Conservation (phyloP, 306 rosid species). For the Adenanthera pavonina region DNA sequence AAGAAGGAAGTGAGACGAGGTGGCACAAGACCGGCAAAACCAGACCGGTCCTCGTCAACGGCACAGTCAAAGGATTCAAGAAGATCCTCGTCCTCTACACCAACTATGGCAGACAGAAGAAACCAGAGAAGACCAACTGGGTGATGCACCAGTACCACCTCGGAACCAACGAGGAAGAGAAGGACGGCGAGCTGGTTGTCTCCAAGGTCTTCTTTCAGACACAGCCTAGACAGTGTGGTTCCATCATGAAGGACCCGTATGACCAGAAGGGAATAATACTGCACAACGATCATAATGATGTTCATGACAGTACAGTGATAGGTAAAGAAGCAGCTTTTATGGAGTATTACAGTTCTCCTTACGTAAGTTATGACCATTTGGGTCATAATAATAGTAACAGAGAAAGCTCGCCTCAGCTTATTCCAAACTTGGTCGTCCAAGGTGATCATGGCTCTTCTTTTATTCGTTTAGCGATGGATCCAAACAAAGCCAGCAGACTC, state of each 20-base stretch:
- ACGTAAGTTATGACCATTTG: constrained; percentile 54
- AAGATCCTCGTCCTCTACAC: constrained; percentile 91
- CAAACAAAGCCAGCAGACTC: neutral
- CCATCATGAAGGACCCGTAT: constrained; percentile 55
- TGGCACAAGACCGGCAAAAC: constrained; percentile 99
- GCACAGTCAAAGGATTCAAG: constrained; percentile 73
- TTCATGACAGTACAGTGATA: constrained; percentile 25
- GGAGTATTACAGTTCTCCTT: constrained; percentile 54
- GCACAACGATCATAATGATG: neutral
- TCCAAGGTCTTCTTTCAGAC: constrained; percentile 91
- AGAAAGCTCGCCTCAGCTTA: constrained; percentile 63
- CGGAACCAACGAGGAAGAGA: constrained; percentile 81
- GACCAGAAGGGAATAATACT: constrained; percentile 22
- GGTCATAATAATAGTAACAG: constrained; percentile 37
- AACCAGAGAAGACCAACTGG: constrained; percentile 90
- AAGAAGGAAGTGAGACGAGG: constrained; percentile 83
- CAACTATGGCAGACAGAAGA: constrained; percentile 76
- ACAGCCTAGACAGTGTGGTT: constrained; percentile 77
- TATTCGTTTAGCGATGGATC: constrained; percentile 47
- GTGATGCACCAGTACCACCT: constrained; percentile 96
- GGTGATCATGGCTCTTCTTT: constrained; percentile 66
- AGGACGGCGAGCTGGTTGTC: constrained; percentile 79
- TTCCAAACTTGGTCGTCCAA: constrained; percentile 67
- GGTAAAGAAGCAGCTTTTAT: constrained; percentile 40
- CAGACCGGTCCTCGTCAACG: constrained; percentile 54